Percentiles rank a stretch among this genome's conserved stretches.
These are phyloP conservation scores for Diaporthe aspalathi DNA, from an alignment of 2,329 filamentous ascomycete genomes.

Conservation along the genomic window DNA sequence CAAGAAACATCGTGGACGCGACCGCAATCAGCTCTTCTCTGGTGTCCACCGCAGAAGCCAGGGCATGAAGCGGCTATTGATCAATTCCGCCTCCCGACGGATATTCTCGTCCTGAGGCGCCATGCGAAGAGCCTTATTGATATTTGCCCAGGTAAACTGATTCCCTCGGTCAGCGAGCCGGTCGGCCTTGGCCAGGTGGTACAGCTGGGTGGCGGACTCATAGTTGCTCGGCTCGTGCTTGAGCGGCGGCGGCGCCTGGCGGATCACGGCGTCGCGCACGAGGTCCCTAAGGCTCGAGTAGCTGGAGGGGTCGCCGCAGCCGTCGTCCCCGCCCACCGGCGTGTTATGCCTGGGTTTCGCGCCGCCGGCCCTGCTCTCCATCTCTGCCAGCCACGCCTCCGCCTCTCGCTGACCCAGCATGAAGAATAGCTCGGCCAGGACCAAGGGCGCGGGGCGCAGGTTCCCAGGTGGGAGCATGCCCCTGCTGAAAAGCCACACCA, in stretches of 20 bases:
- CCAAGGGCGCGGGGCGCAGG: accelerated
- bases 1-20: background rate
- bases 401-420: background rate
- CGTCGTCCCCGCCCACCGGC: background rate
- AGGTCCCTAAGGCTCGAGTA: background rate
- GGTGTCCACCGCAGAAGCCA: background rate
- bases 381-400: background rate
- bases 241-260: background rate
- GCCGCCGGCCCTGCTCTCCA: background rate
- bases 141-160: background rate
- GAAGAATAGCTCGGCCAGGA: background rate
- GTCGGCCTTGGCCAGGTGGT: background rate
- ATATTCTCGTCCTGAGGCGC: background rate
- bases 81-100: background rate
- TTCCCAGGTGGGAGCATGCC: background rate
- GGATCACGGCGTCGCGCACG: background rate
- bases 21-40: background rate
- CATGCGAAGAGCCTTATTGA: background rate
- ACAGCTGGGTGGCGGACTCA: background rate
- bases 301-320: background rate
- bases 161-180: background rate
- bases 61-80: background rate
- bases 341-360: too few species aligned
- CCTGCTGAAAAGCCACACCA: background rate
- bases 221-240: background rate